Evolutionary conservation across 768 basidiomycete genomes (phyloP), one percentile per base, ranked within the genome.

Genomic region (Gelatoporia subvermispora): DNA sequence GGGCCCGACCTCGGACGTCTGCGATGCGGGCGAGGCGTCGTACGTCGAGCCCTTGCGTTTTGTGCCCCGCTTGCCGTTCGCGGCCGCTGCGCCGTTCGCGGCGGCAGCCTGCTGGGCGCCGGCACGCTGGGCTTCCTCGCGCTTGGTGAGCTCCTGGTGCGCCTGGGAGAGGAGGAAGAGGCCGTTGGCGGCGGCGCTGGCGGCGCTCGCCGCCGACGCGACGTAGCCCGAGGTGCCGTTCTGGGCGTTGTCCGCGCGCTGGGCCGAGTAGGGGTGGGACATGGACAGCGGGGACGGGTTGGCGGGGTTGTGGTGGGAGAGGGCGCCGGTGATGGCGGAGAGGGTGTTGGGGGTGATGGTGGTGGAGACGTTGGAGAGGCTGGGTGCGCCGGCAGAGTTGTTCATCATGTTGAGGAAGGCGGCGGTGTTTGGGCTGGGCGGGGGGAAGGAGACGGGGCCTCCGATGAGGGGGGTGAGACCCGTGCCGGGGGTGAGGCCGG

Each of bases 101-200:
- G 52, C 47, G 11, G 60, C 52, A 47, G 46, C 59, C 51, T 56
- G 60, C 34, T 61, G 51, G 45, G 65, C 68, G 17, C 69, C 60
- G 39, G 57, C 58, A 5, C 53, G 56, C 62, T 86, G 82, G 0
- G 85, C 84, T 64, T 91, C 88, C 67, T 95, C 93, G n/a, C 91
- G 82, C 71, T 94, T 95, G 34, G 89, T 90, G 51, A 96, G 81
- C 73, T 95, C 93, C 65, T 96, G 93, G 63, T 96, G 93, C 22
- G 93, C 94, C 68, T 97, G 93, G 1, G 84, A 87, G 45, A 97
- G 82, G 41, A 97, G 74, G 71, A 94, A 97, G 40, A 97, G 80
- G 22, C 94, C 93, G 62, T 95, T 96, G 44, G 92, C 87, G 46
- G 92, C 90, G 17, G 81, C 75, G 48, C 50, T 52, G 2, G 90